Base-by-base conservation (phyloP, 2,329 filamentous ascomycete species). In the Diaporthe sp. region DNA sequence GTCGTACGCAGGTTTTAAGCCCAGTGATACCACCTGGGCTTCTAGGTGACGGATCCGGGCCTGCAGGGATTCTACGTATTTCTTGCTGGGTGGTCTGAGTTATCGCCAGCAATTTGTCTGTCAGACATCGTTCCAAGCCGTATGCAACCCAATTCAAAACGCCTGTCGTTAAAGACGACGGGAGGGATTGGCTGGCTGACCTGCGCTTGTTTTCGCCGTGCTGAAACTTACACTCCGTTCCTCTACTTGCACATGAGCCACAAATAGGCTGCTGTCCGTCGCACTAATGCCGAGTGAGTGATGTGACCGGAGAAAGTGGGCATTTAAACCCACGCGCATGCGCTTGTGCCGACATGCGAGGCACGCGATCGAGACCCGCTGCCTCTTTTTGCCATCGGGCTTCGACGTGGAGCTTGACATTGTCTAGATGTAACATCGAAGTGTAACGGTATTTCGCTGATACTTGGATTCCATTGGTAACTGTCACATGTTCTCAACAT, bases 61-160 rank as follows among this genome's bases (percentile, higher is more conserved):
- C 27, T 77, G 72, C 2, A 79, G 69, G 1, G 78, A 76, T 69
- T 79, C 74, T 25, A 79, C 78, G 30, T 77, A 78, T 61, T 77
- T 75, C 59, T 78, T 79, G 56, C 78, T 79, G 27, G 78, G 78
- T 35, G 78, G 78, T 51, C 78, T 79, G 32, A 15, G 9, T 19
- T 27, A 1, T 8, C 17, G 19, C 17, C 59, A 47, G 9, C 19
- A 63, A 13, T 32, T 19, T 1, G 9, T 13, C 2, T 63, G 39
- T 63, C 59, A 63, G 39, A 8, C 44, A 7, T 27, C 25, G 4
- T 44, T 17, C 13, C 39, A 27, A 44, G 25, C 19, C 32, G 13
- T 58, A 13, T 13, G 32, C 3, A 30, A 1, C 17, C 19, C n/a
- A n/a, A n/a, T n/a, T n/a, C n/a, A n/a, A n/a, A n/a, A n/a, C n/a